phyloP scores from a whole-genome alignment of 345 rosid species.

The Gossypium stocksii region DNA sequence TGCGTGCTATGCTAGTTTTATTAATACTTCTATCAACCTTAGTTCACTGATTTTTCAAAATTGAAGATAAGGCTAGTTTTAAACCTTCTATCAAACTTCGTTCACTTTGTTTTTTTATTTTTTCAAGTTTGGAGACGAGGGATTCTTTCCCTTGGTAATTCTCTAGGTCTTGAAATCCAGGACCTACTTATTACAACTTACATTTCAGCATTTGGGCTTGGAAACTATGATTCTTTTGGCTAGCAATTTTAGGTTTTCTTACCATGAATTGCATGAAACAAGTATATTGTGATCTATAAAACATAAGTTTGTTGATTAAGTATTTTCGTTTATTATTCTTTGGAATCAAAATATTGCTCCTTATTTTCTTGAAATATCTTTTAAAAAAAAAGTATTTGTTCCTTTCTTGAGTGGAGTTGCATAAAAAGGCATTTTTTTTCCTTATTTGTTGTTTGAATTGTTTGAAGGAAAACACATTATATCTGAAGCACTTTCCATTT shows the following conservation, averaged over 20 bases:
- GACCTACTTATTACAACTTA: no score
- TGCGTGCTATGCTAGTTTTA: background rate
- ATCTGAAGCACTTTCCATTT: background rate
- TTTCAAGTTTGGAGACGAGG: background rate
- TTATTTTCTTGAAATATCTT: no score
- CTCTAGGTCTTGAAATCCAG: background rate
- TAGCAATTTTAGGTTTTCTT: background rate
- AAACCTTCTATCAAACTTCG: no score
- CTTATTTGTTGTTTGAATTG: background rate
- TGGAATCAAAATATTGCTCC: background rate
- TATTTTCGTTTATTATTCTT: background rate
- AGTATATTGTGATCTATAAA: background rate
- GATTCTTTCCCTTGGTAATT: background rate
- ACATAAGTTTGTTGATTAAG: background rate
- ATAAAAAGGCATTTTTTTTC: background rate
- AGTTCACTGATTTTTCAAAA: background rate
- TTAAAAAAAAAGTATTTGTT: background rate
- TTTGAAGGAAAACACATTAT: background rate
- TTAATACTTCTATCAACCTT: background rate
- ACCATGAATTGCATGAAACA: background rate
- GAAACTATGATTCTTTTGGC: background rate
- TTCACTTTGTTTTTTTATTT: no score
- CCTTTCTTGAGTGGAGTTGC: background rate
- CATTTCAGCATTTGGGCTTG: no score
- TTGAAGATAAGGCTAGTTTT: no score